Evolutionary conservation across 352 stramenopile species (phyloP).

Genomic region (Pythium aristosporum): DNA sequence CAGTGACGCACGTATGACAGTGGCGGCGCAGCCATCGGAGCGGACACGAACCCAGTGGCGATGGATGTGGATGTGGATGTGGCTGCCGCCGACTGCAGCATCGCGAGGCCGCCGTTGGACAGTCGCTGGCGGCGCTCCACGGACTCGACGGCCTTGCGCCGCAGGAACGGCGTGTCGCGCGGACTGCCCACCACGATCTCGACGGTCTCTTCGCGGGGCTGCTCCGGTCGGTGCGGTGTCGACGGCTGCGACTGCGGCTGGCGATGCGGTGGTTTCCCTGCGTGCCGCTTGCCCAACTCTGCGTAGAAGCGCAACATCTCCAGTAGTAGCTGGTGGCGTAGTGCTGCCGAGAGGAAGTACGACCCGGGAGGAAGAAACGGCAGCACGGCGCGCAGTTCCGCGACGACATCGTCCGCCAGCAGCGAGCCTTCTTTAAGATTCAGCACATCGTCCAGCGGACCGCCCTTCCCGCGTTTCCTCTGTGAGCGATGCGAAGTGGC

Average conservation of each 20-base stretch:
- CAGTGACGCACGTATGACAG: conserved; percentile 23
- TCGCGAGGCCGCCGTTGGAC: conserved; percentile 37
- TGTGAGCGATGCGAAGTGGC: not conserved
- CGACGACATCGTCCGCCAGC: conserved; percentile 42
- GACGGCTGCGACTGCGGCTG: not conserved
- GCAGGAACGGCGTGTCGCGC: conserved; percentile 67
- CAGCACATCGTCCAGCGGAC: conserved; percentile 25
- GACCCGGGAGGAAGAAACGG: conserved; percentile 44
- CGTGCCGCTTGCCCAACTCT: conserved; percentile 20
- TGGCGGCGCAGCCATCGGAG: conserved; percentile 23
- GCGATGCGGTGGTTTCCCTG: not conserved
- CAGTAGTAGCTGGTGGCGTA: conserved; percentile 46
- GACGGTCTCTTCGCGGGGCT: conserved; percentile 19
- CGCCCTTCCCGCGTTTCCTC: not conserved
- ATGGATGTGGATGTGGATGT: conserved; percentile 9
- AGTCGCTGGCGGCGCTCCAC: conserved; percentile 46
- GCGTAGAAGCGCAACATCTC: conserved; percentile 63
- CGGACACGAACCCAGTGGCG: conserved; percentile 17
- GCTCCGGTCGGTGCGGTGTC: not conserved
- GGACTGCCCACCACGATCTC: conserved; percentile 59
- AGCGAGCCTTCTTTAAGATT: conserved; percentile 42
- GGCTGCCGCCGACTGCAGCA: conserved; percentile 28
- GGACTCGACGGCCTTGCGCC: conserved; percentile 60
- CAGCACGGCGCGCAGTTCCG: conserved; percentile 44
- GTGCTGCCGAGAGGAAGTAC: conserved; percentile 48